Base-by-base conservation (phyloP, 164 flowering plant genomes). In the Platanus orientalis region DNA sequence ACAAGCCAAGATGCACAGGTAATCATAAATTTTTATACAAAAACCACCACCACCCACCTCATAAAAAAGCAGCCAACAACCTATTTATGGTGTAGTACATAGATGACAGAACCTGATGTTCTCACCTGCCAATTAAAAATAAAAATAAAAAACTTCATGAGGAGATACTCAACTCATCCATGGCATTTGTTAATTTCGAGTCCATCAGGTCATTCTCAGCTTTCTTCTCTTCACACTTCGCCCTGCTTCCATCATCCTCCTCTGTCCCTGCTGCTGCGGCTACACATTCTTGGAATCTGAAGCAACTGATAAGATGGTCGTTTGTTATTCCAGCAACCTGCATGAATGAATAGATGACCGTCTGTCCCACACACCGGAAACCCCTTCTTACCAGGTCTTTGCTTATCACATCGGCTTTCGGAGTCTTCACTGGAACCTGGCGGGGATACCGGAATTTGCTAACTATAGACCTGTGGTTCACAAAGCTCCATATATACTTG, bases 281-380 rank as follows among this genome's bases (percentile, higher is more conserved):
- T 29, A 63, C 24, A 28, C 80, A 77, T 57, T 77, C 75, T 11
- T 62, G 47, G 55, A 70, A 73, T 65, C 80, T 64, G 73, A 61
- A 77, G 69, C 80, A 77, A 52, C 54, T 40, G 24, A 64, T 60
- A 36, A 73, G 77, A 65, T 77, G 80, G 65, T 77, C 80, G 48
- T 73, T 77, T 54, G 77, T 65, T 53, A 77, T 60, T 60, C 77
- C 80, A 12, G 77, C 70, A 16, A 64, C 71, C 59, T 77, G 77
- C 80, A 77, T 77, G 63, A 77, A 77, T 12, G 80, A 70, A 44
- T 77, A 77, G 19, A 73, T 65, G 29, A 73, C 75, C 0, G 80
- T 77, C 12, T 73, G 77, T 2, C 80, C 71, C 54, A 77, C 77
- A n/a, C 75, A 45, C 26, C 77, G 75, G 54, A 77, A 70, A 1